Conservation (phyloP, 2,329 filamentous ascomycete genomes). For the Sclerotinia borealis region DNA sequence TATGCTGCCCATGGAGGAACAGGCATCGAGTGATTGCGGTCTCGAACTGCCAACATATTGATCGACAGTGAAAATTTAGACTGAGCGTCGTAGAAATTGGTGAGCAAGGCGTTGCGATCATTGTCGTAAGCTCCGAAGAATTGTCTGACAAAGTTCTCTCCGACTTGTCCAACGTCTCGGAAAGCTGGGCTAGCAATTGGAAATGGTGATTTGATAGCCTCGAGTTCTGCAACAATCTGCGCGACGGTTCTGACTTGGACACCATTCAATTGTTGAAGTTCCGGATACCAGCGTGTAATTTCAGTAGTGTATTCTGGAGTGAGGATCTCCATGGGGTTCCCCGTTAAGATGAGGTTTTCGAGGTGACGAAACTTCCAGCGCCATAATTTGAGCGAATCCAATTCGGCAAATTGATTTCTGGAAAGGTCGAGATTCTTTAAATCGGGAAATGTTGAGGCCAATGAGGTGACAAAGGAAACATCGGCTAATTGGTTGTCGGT, state of each 20-base stretch:
- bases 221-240: slow-evolving; percentile 53
- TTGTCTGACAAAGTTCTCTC: slow-evolving; percentile 66
- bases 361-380: slow-evolving; percentile 71
- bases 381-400: slow-evolving; percentile 68
- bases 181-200: slow-evolving; percentile 62
- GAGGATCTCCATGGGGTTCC: slow-evolving; percentile 64
- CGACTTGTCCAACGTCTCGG: slow-evolving; percentile 66
- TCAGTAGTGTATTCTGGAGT: slow-evolving; percentile 62
- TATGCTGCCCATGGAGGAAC: slow-evolving; percentile 65
- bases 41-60: slow-evolving; percentile 54
- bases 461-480: slow-evolving; percentile 63
- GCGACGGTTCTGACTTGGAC: slow-evolving; percentile 67
- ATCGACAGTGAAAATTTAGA: slow-evolving; percentile 73
- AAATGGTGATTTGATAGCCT: slow-evolving; percentile 47
- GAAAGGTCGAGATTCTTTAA: slow-evolving; percentile 86
- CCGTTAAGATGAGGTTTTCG: slow-evolving; percentile 72
- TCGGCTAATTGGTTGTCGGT: slow-evolving; percentile 73
- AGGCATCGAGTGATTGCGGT: slow-evolving; percentile 36
- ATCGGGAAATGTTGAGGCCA: slow-evolving; percentile 76
- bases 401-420: slow-evolving; percentile 67
- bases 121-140: slow-evolving; percentile 72
- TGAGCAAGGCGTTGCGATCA: slow-evolving; percentile 57
- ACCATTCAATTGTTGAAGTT: slow-evolving; percentile 70
- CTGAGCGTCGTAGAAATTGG: slow-evolving; percentile 66
- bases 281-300: slow-evolving; percentile 76